Evolutionary conservation across 176 grass and related monocot genomes (phyloP).

Genomic region (Zoysia japonica): DNA sequence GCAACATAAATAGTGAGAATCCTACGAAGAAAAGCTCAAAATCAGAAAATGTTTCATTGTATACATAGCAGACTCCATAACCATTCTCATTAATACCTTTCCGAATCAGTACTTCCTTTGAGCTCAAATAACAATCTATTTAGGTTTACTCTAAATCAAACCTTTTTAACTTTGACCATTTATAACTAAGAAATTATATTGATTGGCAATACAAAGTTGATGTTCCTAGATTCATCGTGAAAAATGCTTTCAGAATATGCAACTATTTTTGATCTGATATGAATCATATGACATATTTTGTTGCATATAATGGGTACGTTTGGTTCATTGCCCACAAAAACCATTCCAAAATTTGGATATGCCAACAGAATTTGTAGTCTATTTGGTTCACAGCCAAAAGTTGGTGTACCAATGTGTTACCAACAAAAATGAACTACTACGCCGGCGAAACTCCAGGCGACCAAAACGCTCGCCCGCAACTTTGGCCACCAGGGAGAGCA

Average conservation of each 20-base stretch:
- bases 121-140: not conserved
- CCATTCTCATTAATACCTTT: constrained; percentile 23
- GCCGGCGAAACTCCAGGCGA: no score
- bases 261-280: not conserved
- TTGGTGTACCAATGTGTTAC: no score
- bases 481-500: no score
- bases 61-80: constrained; percentile 21
- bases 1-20: constrained; percentile 38
- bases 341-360: no score
- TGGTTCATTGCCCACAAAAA: no score
- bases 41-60: constrained; percentile 7
- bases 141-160: not conserved
- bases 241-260: not conserved
- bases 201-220: not conserved
- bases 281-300: no score
- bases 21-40: constrained; percentile 14
- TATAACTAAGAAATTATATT: not conserved
- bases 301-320: no score
- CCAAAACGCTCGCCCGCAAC: no score
- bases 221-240: not conserved
- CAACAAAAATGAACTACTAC: no score
- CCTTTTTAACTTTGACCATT: not conserved
- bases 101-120: constrained; percentile 10
- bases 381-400: no score
- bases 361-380: no score